A percentile compares a stretch with the other conserved stretches of the same genome.
Evolutionary conservation across 164 flowering plant species (phyloP).

Genomic region (Amborella trichopoda): DNA sequence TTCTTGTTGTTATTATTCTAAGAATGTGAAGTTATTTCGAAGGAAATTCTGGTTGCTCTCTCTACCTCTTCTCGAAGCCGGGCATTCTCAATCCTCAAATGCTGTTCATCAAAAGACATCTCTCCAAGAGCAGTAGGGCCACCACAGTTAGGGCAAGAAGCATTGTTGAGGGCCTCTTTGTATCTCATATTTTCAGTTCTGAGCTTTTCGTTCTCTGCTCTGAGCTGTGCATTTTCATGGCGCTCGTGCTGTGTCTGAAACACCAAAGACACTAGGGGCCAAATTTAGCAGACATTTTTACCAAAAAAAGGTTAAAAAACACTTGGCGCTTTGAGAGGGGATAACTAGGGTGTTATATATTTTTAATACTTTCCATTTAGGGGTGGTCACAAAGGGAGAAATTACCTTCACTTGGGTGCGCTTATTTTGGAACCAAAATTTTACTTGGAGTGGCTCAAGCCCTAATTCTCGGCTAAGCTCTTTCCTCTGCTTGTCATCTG

Average conservation of each 20-base stretch:
- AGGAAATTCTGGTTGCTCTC: too few relatives aligned
- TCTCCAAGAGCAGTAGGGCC: slow-evolving; percentile 82
- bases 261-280: too few relatives aligned
- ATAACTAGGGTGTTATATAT: background rate
- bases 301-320: background rate
- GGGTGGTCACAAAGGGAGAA: too few relatives aligned
- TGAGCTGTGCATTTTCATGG: slow-evolving; percentile 54
- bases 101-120: slow-evolving; percentile 92
- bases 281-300: too few relatives aligned
- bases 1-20: too few relatives aligned
- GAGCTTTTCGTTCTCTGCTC: slow-evolving; percentile 77
- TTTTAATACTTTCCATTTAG: background rate
- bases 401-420: slow-evolving; percentile 94
- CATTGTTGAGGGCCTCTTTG: slow-evolving; percentile 60
- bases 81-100: slow-evolving; percentile 73
- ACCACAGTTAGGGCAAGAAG: slow-evolving; percentile 83
- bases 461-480: slow-evolving; percentile 70
- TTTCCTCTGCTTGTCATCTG: slow-evolving; percentile 91
- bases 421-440: slow-evolving; percentile 97
- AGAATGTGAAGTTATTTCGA: too few relatives aligned
- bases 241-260: slow-evolving; percentile 78
- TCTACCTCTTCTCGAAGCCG: slow-evolving; percentile 80
- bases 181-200: slow-evolving; percentile 69
- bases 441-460: slow-evolving; percentile 76
- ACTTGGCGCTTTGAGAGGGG: background rate